A percentile compares a stretch with the other conserved stretches of the same genome.
These are phyloP conservation scores for Monosporascus ibericus DNA, from an alignment of 2,329 filamentous ascomycete species.

Conservation along the genomic window DNA sequence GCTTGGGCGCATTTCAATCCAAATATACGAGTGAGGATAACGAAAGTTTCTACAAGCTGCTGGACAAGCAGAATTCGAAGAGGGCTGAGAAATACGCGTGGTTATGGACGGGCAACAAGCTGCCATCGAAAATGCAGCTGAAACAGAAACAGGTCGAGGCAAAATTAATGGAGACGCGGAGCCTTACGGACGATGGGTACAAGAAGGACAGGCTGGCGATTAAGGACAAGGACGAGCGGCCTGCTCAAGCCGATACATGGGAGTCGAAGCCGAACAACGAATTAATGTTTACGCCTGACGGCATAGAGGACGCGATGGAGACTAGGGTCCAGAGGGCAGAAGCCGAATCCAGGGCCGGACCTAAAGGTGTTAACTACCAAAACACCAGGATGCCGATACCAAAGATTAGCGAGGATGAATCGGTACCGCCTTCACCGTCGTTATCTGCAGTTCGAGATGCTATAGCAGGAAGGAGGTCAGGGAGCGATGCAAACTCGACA, in stretches of 20 bases:
- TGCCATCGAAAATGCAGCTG: constrained; percentile 73
- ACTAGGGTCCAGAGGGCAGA: constrained; percentile 66
- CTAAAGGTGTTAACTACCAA: constrained; percentile 70
- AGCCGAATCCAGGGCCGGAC: constrained; percentile 63
- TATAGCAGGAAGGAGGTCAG: constrained; percentile 65
- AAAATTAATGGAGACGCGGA: constrained; percentile 39
- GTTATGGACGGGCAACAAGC: constrained; percentile 83
- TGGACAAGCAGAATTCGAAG: constrained; percentile 87
- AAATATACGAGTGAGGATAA: constrained; percentile 98
- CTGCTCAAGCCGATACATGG: constrained; percentile 74
- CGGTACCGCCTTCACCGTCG: constrained; percentile 68
- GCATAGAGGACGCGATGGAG: constrained; percentile 50
- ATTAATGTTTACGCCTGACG: constrained; percentile 78
- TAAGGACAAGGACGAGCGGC: constrained; percentile 61
- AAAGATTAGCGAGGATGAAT: constrained; percentile 30
- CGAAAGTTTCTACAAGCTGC: constrained; percentile 86
- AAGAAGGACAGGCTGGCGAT: constrained; percentile 56
- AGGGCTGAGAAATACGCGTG: constrained; percentile 79
- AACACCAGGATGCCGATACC: constrained; percentile 72
- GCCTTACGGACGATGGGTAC: constrained; percentile 51
- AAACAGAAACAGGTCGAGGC: constrained; percentile 58
- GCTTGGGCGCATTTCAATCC: constrained; percentile 77
- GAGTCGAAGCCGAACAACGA: constrained; percentile 68
- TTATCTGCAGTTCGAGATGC: constrained; percentile 80
- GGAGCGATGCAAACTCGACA: constrained; percentile 55